These are phyloP conservation scores for Trichosanthes truncata DNA, from an alignment of 306 rosid genomes.

Conservation along the genomic window DNA sequence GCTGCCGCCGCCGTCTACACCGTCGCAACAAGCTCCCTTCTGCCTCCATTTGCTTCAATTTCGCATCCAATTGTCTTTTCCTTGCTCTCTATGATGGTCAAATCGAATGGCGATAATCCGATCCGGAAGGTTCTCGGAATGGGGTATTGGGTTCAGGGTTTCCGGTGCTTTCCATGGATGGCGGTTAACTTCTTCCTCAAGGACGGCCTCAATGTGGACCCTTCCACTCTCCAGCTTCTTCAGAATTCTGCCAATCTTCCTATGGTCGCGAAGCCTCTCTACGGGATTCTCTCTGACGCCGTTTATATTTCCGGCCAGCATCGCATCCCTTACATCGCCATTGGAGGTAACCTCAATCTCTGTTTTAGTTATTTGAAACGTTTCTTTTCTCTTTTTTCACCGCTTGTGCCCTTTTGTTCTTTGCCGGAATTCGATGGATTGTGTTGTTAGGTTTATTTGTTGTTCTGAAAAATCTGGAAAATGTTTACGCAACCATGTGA, in stretches of 20 bases:
- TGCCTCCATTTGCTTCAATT: not conserved
- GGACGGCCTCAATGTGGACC: conserved; percentile 63
- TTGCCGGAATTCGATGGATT: not conserved
- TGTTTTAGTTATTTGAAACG: not conserved
- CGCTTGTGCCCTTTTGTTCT: not conserved
- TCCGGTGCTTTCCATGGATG: conserved; percentile 87
- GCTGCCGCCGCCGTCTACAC: not conserved
- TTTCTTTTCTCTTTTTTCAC: not conserved
- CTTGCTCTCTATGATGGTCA: conserved; percentile 16
- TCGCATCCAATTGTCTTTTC: not conserved
- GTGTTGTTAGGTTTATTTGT: not conserved
- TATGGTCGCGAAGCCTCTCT: conserved; percentile 85
- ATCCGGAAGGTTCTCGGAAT: conserved; percentile 49
- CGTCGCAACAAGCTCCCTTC: not conserved
- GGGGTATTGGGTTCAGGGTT: conserved; percentile 86
- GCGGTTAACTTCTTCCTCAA: conserved; percentile 76
- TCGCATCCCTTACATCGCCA: conserved; percentile 78
- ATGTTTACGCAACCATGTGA: not conserved
- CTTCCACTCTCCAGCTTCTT: conserved; percentile 74
- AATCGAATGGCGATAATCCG: conserved; percentile 18
- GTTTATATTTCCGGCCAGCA: conserved; percentile 61
- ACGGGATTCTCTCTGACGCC: conserved; percentile 74
- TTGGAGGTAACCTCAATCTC: conserved; percentile 44
- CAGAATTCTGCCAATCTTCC: conserved; percentile 82
- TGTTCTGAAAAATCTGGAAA: not conserved